These are phyloP conservation scores for Pythium aristosporum DNA, from an alignment of 352 stramenopile genomes.

Conservation along the genomic window DNA sequence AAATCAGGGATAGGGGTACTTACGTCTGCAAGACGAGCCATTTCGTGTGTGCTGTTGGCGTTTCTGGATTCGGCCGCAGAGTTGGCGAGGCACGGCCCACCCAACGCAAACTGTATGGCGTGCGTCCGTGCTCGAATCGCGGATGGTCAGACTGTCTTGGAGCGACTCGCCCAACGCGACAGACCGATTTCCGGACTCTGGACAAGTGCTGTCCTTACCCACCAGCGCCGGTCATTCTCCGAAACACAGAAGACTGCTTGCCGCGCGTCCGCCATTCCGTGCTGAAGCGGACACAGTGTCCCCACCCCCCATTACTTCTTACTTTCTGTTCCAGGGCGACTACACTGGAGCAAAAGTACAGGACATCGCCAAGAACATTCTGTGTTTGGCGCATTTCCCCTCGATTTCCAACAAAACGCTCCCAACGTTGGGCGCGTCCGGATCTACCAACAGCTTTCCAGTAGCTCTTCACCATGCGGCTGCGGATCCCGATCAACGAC, in stretches of 20 bases:
- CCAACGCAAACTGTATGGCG: conserved; percentile 2
- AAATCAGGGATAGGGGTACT: conserved; percentile 9
- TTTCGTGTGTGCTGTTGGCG: conserved; percentile 3
- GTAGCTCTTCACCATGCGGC: conserved; percentile 15
- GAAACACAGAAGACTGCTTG: no score
- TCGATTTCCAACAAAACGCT: not conserved
- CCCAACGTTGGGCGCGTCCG: not conserved
- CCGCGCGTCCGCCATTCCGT: no score
- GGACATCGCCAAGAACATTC: not conserved
- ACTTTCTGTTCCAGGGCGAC: no score
- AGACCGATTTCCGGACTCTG: not conserved
- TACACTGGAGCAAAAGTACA: no score
- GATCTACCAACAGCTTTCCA: not conserved
- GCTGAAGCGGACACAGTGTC: no score
- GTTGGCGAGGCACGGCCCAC: not conserved
- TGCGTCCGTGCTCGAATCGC: conserved; percentile 3
- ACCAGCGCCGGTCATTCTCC: no score
- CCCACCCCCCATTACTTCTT: no score
- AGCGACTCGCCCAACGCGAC: not conserved
- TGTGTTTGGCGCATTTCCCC: not conserved
- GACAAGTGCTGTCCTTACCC: not conserved
- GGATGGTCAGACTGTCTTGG: not conserved
- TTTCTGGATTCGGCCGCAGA: not conserved
- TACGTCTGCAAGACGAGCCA: conserved; percentile 20
- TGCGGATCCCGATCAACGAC: conserved; percentile 21